Base-by-base conservation (phyloP, 139 green algal species). In the Haematococcus sp. region DNA sequence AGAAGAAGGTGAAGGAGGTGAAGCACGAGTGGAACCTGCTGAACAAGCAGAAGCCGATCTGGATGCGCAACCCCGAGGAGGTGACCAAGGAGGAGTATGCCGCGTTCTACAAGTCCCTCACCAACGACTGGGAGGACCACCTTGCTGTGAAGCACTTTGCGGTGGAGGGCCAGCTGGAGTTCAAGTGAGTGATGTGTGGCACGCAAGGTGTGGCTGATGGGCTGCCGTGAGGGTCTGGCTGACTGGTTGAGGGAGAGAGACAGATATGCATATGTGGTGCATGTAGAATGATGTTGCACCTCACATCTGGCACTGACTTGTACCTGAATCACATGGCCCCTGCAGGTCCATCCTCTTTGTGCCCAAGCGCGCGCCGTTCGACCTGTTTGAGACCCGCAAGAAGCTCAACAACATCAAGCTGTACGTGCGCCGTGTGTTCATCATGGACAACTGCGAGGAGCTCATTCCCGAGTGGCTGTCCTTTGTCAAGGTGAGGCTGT, bases 381-480 rank as follows among this genome's bases (percentile, higher is more conserved):
- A 99, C 82, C 86, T 99, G 74, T 99, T 99, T 74, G 95, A 99
- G 32, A 86, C 86, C 46, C 89, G 90, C 70, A 98, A 97, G 88
- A 93, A 93, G 83, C 20, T 74, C 56, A 98, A 98, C 88, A 98
- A 98, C 90, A 97, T 98, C 88, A 98, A 98, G 92, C 92, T 99
- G 73, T 99, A 99, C 78, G 96, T 99, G 73, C 88, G 96, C 68
- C 89, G 96, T 28, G 96, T 99, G 79, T 99, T 99, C 86, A 99
- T 99, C 92, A 99, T 99, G 95, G 96, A 99, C 92, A 99, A 98
- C 91, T 99, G 96, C 84, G 96, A 99, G 51, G 73, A 79, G n/a
- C 63, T 79, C 46, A 79, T 79, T 34, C 73, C 73, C 25, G 73
- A 79, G 43, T 79, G 59, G 30, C 63, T 79, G n/a, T 61, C 44